Evolutionary conservation across 2,329 filamentous ascomycete genomes (phyloP), one percentile per base, ranked within the genome.

Genomic region (Dothideomycetes sp.): DNA sequence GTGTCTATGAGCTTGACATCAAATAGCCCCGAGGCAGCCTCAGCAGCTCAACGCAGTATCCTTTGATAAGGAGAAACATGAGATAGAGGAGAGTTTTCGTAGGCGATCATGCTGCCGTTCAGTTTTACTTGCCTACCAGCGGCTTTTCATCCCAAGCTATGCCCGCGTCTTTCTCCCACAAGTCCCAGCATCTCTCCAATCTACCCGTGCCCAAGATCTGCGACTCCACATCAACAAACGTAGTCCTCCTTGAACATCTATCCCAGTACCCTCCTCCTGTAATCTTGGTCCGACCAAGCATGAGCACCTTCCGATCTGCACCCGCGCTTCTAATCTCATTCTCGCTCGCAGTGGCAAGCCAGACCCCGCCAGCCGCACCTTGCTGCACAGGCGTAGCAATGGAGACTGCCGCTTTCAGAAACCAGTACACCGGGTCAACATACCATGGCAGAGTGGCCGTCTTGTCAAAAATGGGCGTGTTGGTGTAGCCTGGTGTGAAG

Each of bases 401-500:
- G 12, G 12, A 27, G 12, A 12, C 22, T 12, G 31, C 31, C 10
- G 37, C 34, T 18, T 40, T 43, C 14, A 47, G 34, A 16, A 41
- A 7, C 43, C 37, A 41, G 18, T 31, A 46, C 14, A 46, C 24
- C 18, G 38, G 19, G 42, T 44, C 36, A 19, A 24, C 12, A 31
- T 22, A 42, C 14, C 22, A 27, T 12, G 43, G 29, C 24, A 31
- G 22, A 14, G 16, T 8, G 16, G 31, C 38, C 4, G 43, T 45
- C 7, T 44, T 42, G 18, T 37, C 36, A 31, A 47, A 46, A 15
- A 45, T 44, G 2, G 44, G 33, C 16, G 44, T 47, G 24, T 12
- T 37, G 3, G 40, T 40, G 29, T 42, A 44, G 2, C 45, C 45
- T 7, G 44, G 45, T 33, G 41, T 31, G 36, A 51, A 49, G 4